These are phyloP conservation scores for Barnettozyma populi DNA, from an alignment of 805 yeast species.

Conservation along the genomic window DNA sequence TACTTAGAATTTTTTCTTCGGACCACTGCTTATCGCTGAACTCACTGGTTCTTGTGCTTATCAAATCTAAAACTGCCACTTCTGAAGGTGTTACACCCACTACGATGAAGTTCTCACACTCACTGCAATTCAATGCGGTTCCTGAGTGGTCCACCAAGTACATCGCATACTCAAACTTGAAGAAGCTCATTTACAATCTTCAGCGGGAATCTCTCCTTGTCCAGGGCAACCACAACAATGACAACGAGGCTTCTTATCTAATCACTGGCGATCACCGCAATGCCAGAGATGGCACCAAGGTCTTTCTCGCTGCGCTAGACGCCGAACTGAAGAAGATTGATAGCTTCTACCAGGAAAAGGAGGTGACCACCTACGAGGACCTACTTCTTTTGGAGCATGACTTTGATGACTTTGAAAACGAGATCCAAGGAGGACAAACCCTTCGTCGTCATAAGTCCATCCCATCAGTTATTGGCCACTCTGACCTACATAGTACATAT, in stretches of 20 bases:
- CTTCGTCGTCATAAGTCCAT: conserved; percentile 15
- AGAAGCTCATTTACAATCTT: conserved; percentile 75
- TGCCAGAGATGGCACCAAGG: conserved; percentile 43
- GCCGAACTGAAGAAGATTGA: conserved; percentile 74
- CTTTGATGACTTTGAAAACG: conserved; percentile 51
- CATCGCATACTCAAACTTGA: conserved; percentile 82
- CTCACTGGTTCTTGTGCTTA: too few relatives aligned
- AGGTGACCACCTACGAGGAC: conserved; percentile 46
- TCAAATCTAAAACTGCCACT: too few relatives aligned
- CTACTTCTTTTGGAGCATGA: conserved; percentile 57
- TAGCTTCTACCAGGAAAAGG: conserved; percentile 64
- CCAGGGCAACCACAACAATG: conserved; percentile 12
- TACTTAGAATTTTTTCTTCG: too few relatives aligned
- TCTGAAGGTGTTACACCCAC: not conserved
- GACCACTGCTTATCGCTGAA: too few relatives aligned
- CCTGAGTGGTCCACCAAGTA: conserved; percentile 97
- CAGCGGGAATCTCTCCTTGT: conserved; percentile 53
- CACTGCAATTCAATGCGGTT: conserved; percentile 93
- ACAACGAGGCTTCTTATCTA: conserved; percentile 24
- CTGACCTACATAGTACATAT: not conserved
- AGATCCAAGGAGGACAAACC: conserved; percentile 8
- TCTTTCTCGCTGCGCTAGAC: conserved; percentile 71
- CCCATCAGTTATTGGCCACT: conserved; percentile 9
- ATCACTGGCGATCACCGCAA: conserved; percentile 28
- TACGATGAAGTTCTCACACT: conserved; percentile 88